A percentile compares a stretch with the other conserved stretches of the same genome.
Conservation (phyloP, 331 rosid genomes). For the Malus hybrid region DNA sequence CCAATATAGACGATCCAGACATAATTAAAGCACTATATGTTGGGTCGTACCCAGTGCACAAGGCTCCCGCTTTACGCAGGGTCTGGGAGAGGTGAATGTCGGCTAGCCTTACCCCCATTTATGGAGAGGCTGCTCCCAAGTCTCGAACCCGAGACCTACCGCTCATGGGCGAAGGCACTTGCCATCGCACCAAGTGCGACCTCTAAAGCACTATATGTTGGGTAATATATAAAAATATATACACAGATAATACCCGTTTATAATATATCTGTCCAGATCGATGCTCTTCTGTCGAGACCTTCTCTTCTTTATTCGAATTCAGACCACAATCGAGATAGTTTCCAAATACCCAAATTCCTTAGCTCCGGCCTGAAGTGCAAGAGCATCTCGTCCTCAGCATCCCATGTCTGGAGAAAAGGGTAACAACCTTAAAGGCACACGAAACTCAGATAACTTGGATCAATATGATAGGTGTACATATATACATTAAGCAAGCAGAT, state of each 20-base stretch:
- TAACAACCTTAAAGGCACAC: constrained; percentile 24
- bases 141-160: too few species aligned
- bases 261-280: constrained; percentile 32
- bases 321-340: constrained; percentile 16
- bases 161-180: too few species aligned
- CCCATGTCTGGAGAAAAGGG: constrained; percentile 35
- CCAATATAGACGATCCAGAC: constrained; percentile 12
- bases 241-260: constrained; percentile 12
- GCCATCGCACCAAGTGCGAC: too few species aligned
- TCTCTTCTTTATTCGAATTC: constrained; percentile 31
- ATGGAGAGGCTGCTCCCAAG: too few species aligned
- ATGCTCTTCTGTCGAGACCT: constrained; percentile 17
- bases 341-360: constrained; percentile 4
- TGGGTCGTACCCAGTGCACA: not conserved
- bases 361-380: not conserved
- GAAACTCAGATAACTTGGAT: not conserved
- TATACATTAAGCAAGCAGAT: not conserved
- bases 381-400: constrained; percentile 59
- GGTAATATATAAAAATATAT: constrained; percentile 20
- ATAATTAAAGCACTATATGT: constrained; percentile 4
- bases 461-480: not conserved
- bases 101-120: too few species aligned
- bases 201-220: not conserved
- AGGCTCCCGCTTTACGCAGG: too few species aligned
- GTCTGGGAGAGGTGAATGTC: too few species aligned